These are phyloP conservation scores for Aphanomyces cochlioides DNA, from an alignment of 352 stramenopile genomes.

Conservation along the genomic window DNA sequence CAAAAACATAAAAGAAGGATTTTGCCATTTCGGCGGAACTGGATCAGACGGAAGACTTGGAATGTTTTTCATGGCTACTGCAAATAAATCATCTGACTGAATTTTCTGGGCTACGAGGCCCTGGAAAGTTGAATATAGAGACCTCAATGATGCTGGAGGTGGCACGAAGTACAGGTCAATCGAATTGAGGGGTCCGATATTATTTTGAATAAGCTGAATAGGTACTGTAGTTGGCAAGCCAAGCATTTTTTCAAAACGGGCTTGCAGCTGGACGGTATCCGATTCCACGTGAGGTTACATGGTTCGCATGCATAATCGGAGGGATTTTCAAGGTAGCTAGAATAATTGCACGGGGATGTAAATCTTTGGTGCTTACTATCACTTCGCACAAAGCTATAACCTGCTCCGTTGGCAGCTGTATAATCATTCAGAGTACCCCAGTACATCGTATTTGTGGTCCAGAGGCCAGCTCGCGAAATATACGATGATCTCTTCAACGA, in stretches of 20 bases:
- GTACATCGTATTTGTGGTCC: not conserved
- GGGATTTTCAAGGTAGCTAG: not conserved
- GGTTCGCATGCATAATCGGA: slow-evolving; percentile 1
- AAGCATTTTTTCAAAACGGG: not conserved
- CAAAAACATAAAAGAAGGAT: not conserved
- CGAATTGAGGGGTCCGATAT: slow-evolving; percentile 19
- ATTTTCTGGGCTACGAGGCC: not conserved
- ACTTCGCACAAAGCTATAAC: slow-evolving; percentile 4
- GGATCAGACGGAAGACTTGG: not conserved
- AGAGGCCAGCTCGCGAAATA: not conserved
- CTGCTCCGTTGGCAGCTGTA: not conserved
- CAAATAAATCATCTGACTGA: not conserved
- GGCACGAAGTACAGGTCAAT: slow-evolving; percentile 20
- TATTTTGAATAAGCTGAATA: not conserved
- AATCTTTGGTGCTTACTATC: not conserved
- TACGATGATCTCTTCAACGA: not conserved
- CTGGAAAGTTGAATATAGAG: slow-evolving; percentile 1
- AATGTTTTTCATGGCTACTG: not conserved
- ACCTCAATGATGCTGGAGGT: not conserved
- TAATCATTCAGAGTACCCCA: slow-evolving; percentile 11
- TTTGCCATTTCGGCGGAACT: not conserved
- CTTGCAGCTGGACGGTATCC: not conserved
- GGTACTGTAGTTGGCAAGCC: not conserved
- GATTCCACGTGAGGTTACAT: slow-evolving; percentile 11
- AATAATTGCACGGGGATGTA: slow-evolving; percentile 3